phyloP scores from a whole-genome alignment of 2,329 filamentous ascomycete species.

The Fusarium dlaminii region DNA sequence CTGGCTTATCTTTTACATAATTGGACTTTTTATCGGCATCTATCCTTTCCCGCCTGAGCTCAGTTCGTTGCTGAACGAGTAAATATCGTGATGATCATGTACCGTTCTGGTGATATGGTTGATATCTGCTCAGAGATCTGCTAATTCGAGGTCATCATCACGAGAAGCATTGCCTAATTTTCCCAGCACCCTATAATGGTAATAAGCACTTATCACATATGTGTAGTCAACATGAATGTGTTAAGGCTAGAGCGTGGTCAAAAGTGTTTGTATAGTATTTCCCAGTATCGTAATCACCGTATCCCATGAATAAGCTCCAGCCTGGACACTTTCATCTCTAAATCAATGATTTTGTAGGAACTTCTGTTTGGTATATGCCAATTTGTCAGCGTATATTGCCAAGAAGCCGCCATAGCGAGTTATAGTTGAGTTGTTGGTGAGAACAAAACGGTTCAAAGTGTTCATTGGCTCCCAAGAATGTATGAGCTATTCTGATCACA shows the following conservation, averaged over 20 bases:
- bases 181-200: neutral
- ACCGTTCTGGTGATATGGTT: neutral
- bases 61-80: neutral
- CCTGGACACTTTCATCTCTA: too few species aligned
- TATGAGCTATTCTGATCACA: too few species aligned
- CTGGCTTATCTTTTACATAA: slow-evolving; percentile 7
- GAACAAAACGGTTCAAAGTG: too few species aligned
- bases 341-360: too few species aligned
- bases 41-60: neutral
- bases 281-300: too few species aligned
- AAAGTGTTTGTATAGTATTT: neutral
- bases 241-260: neutral
- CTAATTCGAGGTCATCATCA: neutral
- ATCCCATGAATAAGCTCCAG: too few species aligned
- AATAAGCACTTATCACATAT: neutral
- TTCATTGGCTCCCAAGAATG: too few species aligned
- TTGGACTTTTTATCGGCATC: neutral
- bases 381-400: too few species aligned
- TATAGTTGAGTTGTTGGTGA: too few species aligned
- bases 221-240: neutral
- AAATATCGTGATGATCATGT: neutral
- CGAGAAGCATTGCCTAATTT: neutral
- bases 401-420: too few species aligned
- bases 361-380: too few species aligned
- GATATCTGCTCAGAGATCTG: neutral